Evolutionary conservation across 208 protist species (phyloP).

Genomic region (Eutreptiella sp.): DNA sequence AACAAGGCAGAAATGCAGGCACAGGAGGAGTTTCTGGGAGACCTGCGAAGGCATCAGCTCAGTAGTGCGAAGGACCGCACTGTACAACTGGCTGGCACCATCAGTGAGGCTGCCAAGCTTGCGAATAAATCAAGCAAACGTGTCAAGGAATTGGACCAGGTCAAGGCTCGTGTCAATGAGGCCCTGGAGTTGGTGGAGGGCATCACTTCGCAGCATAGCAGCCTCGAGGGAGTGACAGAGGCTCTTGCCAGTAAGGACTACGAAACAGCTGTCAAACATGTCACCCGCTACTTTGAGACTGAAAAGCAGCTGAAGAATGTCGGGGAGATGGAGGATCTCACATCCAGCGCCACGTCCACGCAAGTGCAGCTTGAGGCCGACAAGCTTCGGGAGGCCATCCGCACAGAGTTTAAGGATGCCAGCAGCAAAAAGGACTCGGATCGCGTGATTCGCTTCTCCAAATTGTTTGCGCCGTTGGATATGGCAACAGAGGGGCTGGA

Average conservation of each 20-base stretch:
- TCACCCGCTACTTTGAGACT: not conserved
- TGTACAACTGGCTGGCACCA: slow-evolving; percentile 4
- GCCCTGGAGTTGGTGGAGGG: slow-evolving; percentile 9
- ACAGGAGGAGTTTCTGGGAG: slow-evolving; percentile 9
- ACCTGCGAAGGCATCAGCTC: slow-evolving; percentile 1
- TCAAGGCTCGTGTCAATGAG: slow-evolving; percentile 11
- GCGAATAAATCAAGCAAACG: not conserved
- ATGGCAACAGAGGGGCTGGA: too few relatives aligned
- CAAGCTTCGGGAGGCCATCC: slow-evolving; percentile 5
- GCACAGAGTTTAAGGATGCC: slow-evolving; percentile 9
- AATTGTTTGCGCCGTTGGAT: too few relatives aligned
- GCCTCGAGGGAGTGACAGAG: slow-evolving; percentile 1
- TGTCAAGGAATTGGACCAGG: slow-evolving; percentile 24
- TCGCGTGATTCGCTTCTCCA: slow-evolving; percentile 16
- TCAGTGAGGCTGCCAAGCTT: slow-evolving; percentile 7
- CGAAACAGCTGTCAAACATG: slow-evolving; percentile 9
- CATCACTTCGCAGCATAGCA: slow-evolving; percentile 2
- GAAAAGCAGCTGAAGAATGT: slow-evolving; percentile 17
- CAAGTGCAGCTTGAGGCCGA: slow-evolving; percentile 5
- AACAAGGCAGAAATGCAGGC: not conserved
- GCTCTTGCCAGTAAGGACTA: not conserved
- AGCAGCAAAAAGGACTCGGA: not conserved
- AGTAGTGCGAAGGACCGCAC: slow-evolving; percentile 6
- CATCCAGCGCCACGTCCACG: not conserved
- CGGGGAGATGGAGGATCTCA: slow-evolving; percentile 1